Evolutionary conservation across 129 eudicot species (phyloP).

Genomic region (Saussurea involucrata): DNA sequence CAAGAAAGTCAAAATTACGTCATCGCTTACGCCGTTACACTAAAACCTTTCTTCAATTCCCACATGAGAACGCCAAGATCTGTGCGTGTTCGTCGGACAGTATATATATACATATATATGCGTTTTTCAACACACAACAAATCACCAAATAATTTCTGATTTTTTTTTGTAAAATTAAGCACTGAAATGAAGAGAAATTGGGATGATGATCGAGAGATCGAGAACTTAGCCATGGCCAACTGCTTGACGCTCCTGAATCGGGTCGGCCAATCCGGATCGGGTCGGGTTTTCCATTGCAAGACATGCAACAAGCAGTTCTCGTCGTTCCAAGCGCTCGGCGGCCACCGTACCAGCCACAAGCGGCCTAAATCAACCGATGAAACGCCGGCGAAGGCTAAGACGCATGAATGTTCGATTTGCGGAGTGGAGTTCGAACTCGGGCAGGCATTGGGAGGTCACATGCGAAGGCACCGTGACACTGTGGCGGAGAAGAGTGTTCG

Average conservation of each 20-base stretch:
- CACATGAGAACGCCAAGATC: not conserved
- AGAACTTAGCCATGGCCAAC: conserved; percentile 51
- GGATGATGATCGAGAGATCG: conserved; percentile 34
- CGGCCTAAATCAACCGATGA: conserved; percentile 19
- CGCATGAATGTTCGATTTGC: conserved; percentile 55
- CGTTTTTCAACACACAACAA: not conserved
- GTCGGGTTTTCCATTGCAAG: conserved; percentile 39
- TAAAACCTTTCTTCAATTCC: not conserved
- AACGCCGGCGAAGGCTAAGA: conserved; percentile 27
- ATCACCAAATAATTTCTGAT: not conserved
- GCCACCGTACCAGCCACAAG: conserved; percentile 69
- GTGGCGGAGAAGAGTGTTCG: conserved; percentile 3
- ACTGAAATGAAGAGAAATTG: conserved; percentile 29
- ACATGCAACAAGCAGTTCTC: conserved; percentile 41
- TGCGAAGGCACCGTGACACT: conserved; percentile 54
- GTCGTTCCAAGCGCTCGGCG: conserved; percentile 66
- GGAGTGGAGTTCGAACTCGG: conserved; percentile 51
- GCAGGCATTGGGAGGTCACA: conserved; percentile 72
- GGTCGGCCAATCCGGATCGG: conserved; percentile 4
- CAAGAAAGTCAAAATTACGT: conserved; percentile 8
- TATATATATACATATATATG: conserved; percentile 14
- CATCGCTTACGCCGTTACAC: conserved; percentile 26
- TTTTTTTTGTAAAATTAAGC: not conserved
- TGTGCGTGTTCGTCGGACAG: not conserved
- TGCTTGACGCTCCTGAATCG: conserved; percentile 42